These are phyloP conservation scores for Guadua angustifolia DNA, from an alignment of 176 grass and related monocot genomes.

Conservation along the genomic window DNA sequence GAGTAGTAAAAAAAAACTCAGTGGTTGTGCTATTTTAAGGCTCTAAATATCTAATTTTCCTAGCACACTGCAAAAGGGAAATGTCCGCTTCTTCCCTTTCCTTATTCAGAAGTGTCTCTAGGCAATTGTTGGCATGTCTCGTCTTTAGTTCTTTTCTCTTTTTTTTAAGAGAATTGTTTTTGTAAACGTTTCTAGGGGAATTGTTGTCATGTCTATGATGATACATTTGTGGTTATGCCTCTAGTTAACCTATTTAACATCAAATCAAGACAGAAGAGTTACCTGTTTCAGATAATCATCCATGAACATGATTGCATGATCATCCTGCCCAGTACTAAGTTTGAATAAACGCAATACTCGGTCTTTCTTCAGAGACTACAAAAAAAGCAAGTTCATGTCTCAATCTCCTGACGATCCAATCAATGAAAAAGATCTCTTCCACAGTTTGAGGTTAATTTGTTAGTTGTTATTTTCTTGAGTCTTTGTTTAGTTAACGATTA, in stretches of 20 bases:
- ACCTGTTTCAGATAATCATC: conserved; percentile 93
- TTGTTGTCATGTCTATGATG: background rate
- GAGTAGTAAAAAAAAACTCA: background rate
- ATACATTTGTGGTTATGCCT: background rate
- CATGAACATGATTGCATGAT: conserved; percentile 90
- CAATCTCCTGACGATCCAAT: background rate
- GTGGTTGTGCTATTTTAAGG: background rate
- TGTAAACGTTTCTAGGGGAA: background rate
- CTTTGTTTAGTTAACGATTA: background rate
- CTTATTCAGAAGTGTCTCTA: background rate
- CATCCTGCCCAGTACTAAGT: conserved; percentile 83
- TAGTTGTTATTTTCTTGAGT: background rate
- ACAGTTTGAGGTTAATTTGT: background rate
- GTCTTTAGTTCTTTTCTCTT: background rate
- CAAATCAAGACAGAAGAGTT: background rate
- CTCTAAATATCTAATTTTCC: background rate
- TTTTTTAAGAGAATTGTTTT: background rate
- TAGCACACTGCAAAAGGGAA: background rate
- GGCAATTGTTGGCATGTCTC: background rate
- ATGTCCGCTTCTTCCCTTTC: background rate
- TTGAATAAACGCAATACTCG: conserved; percentile 73
- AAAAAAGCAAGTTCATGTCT: conserved; percentile 35
- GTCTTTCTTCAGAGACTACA: conserved; percentile 77
- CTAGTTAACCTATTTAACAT: conserved; percentile 21
- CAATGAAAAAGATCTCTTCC: conserved; percentile 3